Evolutionary conservation across 2,329 filamentous ascomycete genomes (phyloP), one percentile per base, ranked within the genome.

Genomic region (Neofusicoccum umdonicola): DNA sequence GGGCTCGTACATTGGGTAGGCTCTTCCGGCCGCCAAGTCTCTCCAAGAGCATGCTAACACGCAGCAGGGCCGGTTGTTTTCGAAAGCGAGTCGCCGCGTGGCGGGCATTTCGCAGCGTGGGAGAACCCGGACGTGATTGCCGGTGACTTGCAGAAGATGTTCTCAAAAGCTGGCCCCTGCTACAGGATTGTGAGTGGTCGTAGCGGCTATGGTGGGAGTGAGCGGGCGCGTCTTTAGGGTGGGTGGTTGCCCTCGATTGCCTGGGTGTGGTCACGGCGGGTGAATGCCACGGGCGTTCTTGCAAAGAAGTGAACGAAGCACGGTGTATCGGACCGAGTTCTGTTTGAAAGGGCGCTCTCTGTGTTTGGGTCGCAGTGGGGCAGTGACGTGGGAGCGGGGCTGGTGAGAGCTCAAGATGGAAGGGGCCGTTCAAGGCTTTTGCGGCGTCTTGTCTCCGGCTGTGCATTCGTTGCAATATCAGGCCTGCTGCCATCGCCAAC

Each of bases 21-120:
- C 27, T n/a, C 41, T 9, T 11, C 3, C 35, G 31, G 11, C 9
- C 12, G 13, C 15, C 31, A 7, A 4, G 19, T 39, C n/a, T 22
- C 13, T 19, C 3, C 15, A 27, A 45, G 11, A 34, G 2, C n/a
- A 17, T 7, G 27, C 17, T 31, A 34, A 66, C 35, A 19, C n/a
- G 11, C 17, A 12, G 15, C 35, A 75, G 74, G 74, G 2, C 69
- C 83, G 0, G 80, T 90, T 0, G 87, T 89, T 0, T 86, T 84
- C 58, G 83, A 88, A 68, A 79, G 76, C 19, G 69, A 74, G 5
- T 81, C 86, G 57, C 73, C 80, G 1, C 77, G 78, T 7, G 85
- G 85, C 0, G 87, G 87, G 0, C 87, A 89, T 71, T 89, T 89
- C 70, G 86, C 85, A 1, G 83, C 87, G 0, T 84, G 82, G 69